These are phyloP conservation scores for Astathelohania contejeani DNA, from an alignment of 371 early-diverging fungal species.

Conservation along the genomic window DNA sequence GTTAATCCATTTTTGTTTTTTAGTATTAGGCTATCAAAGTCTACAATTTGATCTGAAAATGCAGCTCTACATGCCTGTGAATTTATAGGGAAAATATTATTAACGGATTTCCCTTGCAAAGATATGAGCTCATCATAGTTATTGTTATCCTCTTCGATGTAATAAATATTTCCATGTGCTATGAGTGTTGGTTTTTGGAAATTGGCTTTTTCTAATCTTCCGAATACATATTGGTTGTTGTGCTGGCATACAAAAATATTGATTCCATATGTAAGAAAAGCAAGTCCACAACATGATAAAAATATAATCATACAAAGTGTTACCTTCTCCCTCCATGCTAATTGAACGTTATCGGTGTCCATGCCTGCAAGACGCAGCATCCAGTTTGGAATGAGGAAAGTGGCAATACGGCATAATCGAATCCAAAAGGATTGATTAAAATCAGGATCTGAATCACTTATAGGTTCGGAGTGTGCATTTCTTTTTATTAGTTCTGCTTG, in stretches of 20 bases:
- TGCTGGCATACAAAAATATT: conserved; percentile 47
- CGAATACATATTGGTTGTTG: conserved; percentile 35
- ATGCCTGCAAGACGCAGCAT: conserved; percentile 22
- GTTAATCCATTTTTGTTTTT: conserved; percentile 14
- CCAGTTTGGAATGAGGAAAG: neutral
- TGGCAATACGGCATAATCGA: neutral
- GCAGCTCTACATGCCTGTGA: conserved; percentile 25
- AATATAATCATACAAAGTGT: conserved; percentile 50
- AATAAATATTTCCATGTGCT: conserved; percentile 43
- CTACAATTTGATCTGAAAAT: conserved; percentile 22
- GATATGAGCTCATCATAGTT: neutral
- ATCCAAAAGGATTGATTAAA: neutral
- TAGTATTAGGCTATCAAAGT: neutral
- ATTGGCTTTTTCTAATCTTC: conserved; percentile 27
- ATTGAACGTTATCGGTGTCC: conserved; percentile 31
- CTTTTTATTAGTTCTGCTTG: too few relatives aligned
- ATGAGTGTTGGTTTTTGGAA: conserved; percentile 29
- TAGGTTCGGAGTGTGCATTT: too few relatives aligned
- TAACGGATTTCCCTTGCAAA: neutral
- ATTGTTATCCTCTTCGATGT: conserved; percentile 12
- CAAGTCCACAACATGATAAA: conserved; percentile 40
- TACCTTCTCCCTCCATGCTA: conserved; percentile 54
- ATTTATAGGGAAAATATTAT: neutral
- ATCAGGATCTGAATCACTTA: too few relatives aligned
- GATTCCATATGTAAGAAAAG: conserved; percentile 51